A percentile compares a stretch with the other conserved stretches of the same genome.
phyloP scores from a whole-genome alignment of 225 moss, liverwort and hornwort species.

The Sphagnum contortum region DNA sequence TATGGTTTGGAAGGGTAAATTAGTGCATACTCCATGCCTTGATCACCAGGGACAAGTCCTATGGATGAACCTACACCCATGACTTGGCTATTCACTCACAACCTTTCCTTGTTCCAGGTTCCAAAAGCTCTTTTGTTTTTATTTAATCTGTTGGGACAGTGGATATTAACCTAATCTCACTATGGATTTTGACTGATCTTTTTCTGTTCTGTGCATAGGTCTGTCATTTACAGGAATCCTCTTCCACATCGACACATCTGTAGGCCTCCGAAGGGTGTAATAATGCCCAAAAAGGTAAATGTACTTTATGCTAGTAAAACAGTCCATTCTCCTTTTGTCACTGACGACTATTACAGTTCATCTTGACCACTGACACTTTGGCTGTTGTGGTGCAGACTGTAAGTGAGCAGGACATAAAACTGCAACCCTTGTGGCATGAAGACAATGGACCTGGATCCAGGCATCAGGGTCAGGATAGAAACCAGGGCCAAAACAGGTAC shows the following conservation, averaged over 20 bases:
- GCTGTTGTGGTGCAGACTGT: constrained; percentile 35
- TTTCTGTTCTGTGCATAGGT: constrained; percentile 23
- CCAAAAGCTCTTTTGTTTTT: no score
- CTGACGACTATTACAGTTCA: neutral
- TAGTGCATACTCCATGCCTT: no score
- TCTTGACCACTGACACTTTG: neutral
- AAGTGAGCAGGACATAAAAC: constrained; percentile 74
- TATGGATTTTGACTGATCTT: constrained; percentile 5
- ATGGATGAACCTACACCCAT: no score
- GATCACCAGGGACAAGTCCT: no score
- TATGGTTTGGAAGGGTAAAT: no score
- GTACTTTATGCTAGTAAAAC: neutral
- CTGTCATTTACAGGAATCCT: constrained; percentile 64
- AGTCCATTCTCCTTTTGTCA: neutral
- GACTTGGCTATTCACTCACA: no score
- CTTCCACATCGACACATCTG: constrained; percentile 66
- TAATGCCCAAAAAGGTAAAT: constrained; percentile 52
- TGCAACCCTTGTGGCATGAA: constrained; percentile 97
- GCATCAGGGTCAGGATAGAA: constrained; percentile 48
- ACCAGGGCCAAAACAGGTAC: neutral
- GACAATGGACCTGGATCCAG: constrained; percentile 53
- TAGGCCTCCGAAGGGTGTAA: constrained; percentile 58
- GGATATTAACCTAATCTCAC: no score
- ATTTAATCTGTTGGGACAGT: no score
- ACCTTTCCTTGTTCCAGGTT: no score